Base-by-base conservation (phyloP, 257 asterid species). In the Capsicum chinense region DNA sequence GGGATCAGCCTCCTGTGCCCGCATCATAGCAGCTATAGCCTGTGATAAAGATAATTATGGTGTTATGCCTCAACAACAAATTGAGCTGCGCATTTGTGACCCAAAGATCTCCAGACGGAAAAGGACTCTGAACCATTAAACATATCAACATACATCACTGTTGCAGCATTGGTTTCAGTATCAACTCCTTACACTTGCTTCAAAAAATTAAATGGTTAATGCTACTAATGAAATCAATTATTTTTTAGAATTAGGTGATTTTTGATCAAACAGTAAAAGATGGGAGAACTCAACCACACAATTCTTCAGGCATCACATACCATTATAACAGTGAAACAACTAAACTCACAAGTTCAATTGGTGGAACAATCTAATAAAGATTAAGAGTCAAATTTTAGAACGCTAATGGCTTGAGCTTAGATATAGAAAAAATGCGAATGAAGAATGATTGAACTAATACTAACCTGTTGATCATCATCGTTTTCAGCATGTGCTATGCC, bases 1-100 rank as follows among this genome's bases (percentile, higher is more conserved):
- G 9, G 99, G 94, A 89, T 97, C 97, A 82, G 88, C 99, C 90
- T 92, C 97, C 76, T 97, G 99, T 14, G 99, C 99, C 82, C 94
- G 94, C 98, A 97, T 97, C 99, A 97, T 97, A 85, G 98, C 97
- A 85, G 99, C 99, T 88, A 97, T 97, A 87, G 98, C 99, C 99
- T 97, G 95, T 82, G 74, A 90, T 39, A 70, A 26, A 68, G 85
- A 84, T 54, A 63, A 56, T 74, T 64, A 79, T 76, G 81, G 59
- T 78, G 62, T 74, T 50, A 74, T 74, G 59, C 44, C 62, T 74
- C 73, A 39, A 21, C 58, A 58, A 83, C 58, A 86, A 59, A 21
- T 13, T 56, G 79, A 11, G 57, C 17, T 79, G 62, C 59, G 21
- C 21, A 6, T 50, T 21, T n/a, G 37, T 50, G 37, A 74, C 21